Evolutionary conservation across 192 early-diverging fungal genomes (phyloP), one percentile per base, ranked within the genome.

Genomic region (Funneliformis geosporum): DNA sequence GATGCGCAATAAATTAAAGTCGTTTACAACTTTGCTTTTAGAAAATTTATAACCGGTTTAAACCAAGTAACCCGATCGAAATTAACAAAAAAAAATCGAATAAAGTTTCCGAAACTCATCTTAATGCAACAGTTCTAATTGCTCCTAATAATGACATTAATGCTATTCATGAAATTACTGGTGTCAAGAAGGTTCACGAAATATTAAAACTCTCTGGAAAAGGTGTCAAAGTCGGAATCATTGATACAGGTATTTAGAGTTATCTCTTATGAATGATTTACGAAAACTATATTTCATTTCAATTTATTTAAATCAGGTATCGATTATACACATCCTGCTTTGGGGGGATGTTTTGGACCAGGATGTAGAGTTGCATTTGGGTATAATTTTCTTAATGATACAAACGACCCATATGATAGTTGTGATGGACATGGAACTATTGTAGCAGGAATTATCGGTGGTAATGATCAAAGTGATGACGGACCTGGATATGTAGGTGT

Each of bases 371-470:
- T 91, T 21, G 83, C 79, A 0, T 88, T 76, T 73, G 90, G 90
- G 0, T 79, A 87, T 66, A 79, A 94, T 80, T 85, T 93, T 83
- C 87, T 93, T 6, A 90, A 92, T n/a, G 87, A 91, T 77, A 73
- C 75, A 2, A 78, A 82, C 27, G 86, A 90, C 12, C 92, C 93
- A 5, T 80, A 87, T 25, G 86, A 88, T 79, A 74, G 75, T 18
- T 92, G 93, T 71, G 79, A 80, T 66, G 92, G 93, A 43, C 93
- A 93, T 81, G 92, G 92, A 23, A 92, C 91, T 4, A 90, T 92
- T 64, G 91, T 94, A 3, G 79, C 92, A 4, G 80, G 78, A n/a
- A 90, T 91, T 38, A 85, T 91, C 60, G 87, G 82, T 46, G 90
- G 82, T 67, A 33, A 33, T 33, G 80, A 83, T 10, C 55, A 67